Evolutionary conservation across 2,329 filamentous ascomycete species (phyloP).

Genomic region (Lecanicillium sp.): DNA sequence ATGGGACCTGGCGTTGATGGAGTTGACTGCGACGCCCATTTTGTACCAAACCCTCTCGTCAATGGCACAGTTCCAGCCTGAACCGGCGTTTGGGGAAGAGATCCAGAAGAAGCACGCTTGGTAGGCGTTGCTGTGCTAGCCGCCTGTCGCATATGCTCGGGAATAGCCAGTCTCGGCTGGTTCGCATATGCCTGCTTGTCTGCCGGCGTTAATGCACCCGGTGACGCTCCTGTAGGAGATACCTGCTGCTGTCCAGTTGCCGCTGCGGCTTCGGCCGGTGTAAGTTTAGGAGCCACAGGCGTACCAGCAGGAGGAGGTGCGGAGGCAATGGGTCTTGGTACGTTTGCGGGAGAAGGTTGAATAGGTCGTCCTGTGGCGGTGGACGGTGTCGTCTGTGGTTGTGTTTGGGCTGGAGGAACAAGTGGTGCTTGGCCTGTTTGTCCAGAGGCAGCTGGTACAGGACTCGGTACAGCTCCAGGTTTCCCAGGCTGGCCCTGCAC

Average conservation of each 20-base stretch:
- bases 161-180: slow-evolving; percentile 27
- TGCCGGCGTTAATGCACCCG: slow-evolving; percentile 12
- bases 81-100: slow-evolving; percentile 27
- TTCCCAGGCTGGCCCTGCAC: slow-evolving; percentile 7
- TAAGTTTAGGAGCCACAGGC: slow-evolving; percentile 14
- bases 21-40: slow-evolving; percentile 50
- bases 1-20: slow-evolving; percentile 47
- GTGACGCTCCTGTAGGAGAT: slow-evolving; percentile 16
- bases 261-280: slow-evolving; percentile 21
- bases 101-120: slow-evolving; percentile 21
- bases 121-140: slow-evolving; percentile 23
- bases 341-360: slow-evolving; percentile 11
- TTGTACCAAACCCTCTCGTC: slow-evolving; percentile 40
- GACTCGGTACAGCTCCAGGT: slow-evolving; percentile 1
- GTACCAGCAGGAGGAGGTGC: slow-evolving; percentile 19
- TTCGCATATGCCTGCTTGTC: slow-evolving; percentile 26
- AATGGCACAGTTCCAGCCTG: slow-evolving; percentile 20
- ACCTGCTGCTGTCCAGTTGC: slow-evolving; percentile 19
- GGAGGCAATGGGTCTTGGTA: slow-evolving; percentile 23
- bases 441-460: slow-evolving; percentile 6
- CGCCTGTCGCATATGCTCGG: slow-evolving; percentile 33
- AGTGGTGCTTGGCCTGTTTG: neutral
- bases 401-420: slow-evolving; percentile 10
- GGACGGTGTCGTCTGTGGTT: slow-evolving; percentile 5
- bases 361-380: slow-evolving; percentile 13